Conservation (phyloP, 352 stramenopile species). For the Phytophthora citrophthora region DNA sequence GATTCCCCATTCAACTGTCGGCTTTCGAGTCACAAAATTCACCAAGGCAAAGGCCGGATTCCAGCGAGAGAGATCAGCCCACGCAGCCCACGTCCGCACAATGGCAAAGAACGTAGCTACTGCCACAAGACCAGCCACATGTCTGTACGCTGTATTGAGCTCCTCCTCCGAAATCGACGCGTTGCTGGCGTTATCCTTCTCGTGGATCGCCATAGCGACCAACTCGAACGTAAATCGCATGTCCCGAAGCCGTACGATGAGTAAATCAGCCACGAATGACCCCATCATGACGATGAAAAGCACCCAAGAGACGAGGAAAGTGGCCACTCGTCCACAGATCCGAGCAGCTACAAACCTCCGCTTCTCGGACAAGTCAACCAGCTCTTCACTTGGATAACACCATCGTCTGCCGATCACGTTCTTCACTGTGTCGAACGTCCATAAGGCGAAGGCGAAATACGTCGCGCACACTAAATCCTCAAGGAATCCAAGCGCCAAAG, state of each 20-base stretch:
- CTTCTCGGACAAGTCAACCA: background rate
- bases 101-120: constrained; percentile 27
- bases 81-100: constrained; percentile 18
- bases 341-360: background rate
- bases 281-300: constrained; percentile 34
- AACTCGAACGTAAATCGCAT: constrained; percentile 61
- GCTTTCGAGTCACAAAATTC: background rate
- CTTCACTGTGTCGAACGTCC: constrained; percentile 17
- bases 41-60: constrained; percentile 23
- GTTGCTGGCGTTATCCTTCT: constrained; percentile 33
- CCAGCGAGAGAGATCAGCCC: constrained; percentile 41
- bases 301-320: constrained; percentile 38
- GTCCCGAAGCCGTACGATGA: constrained; percentile 42
- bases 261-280: constrained; percentile 42
- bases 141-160: constrained; percentile 25
- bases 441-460: constrained; percentile 12
- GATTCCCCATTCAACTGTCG: background rate
- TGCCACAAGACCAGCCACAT: constrained; percentile 19
- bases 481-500: constrained; percentile 41
- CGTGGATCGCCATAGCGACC: constrained; percentile 43
- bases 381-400: background rate
- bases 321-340: constrained; percentile 22
- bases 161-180: constrained; percentile 38
- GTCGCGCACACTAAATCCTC: constrained; percentile 49
- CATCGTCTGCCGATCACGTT: background rate